A percentile compares a stretch with the other conserved stretches of the same genome.
phyloP scores from a whole-genome alignment of 768 basidiomycete genomes.

The Nidula microcarpa region DNA sequence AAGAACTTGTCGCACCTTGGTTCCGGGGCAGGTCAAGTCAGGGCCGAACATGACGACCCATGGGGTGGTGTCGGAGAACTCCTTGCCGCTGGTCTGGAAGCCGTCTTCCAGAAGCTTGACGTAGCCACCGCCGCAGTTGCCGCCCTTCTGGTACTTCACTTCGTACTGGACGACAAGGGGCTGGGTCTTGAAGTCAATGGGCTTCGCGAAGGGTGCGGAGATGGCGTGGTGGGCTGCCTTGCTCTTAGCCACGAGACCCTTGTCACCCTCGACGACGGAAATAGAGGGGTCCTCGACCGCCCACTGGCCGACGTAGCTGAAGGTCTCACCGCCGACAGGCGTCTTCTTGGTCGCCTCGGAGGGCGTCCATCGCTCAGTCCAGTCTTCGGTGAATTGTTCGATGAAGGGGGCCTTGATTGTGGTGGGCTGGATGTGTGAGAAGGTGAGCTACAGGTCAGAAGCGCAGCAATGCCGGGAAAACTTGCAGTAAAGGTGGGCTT shows the following conservation, averaged over 20 bases:
- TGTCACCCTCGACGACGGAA: constrained; percentile 79
- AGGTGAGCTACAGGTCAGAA: neutral
- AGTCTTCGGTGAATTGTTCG: constrained; percentile 94
- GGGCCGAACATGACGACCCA: constrained; percentile 99
- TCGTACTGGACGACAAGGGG: constrained; percentile 97
- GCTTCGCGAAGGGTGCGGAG: constrained; percentile 80
- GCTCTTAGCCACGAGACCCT: constrained; percentile 91
- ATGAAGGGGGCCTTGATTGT: constrained; percentile 84
- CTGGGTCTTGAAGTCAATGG: constrained; percentile 78
- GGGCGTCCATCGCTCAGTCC: constrained; percentile 90
- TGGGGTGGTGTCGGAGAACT: constrained; percentile 90
- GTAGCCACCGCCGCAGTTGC: constrained; percentile 99
- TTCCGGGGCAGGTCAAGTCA: constrained; percentile 89
- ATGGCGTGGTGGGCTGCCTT: constrained; percentile 99
- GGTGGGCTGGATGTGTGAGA: constrained; percentile 51
- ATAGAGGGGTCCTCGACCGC: constrained; percentile 84
- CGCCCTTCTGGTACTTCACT: constrained; percentile 98
- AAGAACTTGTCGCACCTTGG: constrained; percentile 53
- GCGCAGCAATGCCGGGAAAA: constrained; percentile 1
- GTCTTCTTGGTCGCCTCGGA: constrained; percentile 99
- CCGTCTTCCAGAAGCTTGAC: constrained; percentile 93
- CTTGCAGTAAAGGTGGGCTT: constrained; percentile 71
- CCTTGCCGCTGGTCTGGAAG: constrained; percentile 90
- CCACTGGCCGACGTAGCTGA: constrained; percentile 98
- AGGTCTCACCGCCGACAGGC: constrained; percentile 91